These are phyloP conservation scores for Suillus variegatus DNA, from an alignment of 768 basidiomycete genomes.

Conservation along the genomic window DNA sequence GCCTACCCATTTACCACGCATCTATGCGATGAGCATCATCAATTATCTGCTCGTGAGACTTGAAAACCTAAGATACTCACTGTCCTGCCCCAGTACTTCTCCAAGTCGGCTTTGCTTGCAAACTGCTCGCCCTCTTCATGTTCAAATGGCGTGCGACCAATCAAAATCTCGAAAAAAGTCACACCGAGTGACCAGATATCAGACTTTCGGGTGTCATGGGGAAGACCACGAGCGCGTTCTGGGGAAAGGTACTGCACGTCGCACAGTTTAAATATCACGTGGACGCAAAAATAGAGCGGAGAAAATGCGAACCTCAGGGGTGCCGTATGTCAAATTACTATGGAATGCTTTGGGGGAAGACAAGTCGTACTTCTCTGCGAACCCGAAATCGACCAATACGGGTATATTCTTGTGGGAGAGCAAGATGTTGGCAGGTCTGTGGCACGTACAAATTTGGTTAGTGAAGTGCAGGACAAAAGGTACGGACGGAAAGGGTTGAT, in stretches of 20 bases:
- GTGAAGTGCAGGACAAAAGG: background rate
- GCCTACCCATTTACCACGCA: slow-evolving; percentile 87
- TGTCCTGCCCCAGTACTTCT: slow-evolving; percentile 86
- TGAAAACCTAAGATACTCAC: slow-evolving; percentile 38
- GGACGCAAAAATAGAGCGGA: background rate
- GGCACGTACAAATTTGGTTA: background rate
- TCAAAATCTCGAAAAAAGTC: slow-evolving; percentile 92
- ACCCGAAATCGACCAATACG: slow-evolving; percentile 95
- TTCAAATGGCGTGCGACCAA: slow-evolving; percentile 93
- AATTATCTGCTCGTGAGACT: too few relatives aligned
- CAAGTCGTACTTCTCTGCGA: slow-evolving; percentile 84
- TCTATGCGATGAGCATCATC: slow-evolving; percentile 33
- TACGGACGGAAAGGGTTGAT: background rate
- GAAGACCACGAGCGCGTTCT: slow-evolving; percentile 83
- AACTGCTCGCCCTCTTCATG: slow-evolving; percentile 78
- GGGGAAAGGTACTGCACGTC: slow-evolving; percentile 82
- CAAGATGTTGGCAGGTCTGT: slow-evolving; percentile 90
- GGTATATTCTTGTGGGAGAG: slow-evolving; percentile 77
- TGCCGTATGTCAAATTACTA: slow-evolving; percentile 85
- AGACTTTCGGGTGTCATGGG: slow-evolving; percentile 92
- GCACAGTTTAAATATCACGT: background rate
- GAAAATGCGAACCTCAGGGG: slow-evolving; percentile 69
- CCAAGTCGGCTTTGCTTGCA: slow-evolving; percentile 74
- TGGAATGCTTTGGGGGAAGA: slow-evolving; percentile 67
- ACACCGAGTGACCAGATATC: slow-evolving; percentile 87